These are phyloP conservation scores for Trichosanthes truncata DNA, from an alignment of 306 rosid genomes.

Conservation along the genomic window DNA sequence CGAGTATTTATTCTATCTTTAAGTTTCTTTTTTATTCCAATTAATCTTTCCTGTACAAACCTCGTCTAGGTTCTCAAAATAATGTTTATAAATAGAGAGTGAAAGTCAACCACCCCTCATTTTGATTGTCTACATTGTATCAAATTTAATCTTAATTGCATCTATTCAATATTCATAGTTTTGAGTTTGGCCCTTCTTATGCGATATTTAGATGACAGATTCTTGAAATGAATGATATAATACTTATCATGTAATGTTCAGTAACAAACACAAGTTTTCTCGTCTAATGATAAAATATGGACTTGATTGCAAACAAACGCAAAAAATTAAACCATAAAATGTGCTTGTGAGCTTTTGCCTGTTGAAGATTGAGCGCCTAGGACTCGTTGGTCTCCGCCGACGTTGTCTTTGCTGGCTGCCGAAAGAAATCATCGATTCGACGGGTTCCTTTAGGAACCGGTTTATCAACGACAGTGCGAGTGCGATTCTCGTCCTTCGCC, in stretches of 20 bases:
- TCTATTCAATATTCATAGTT: neutral
- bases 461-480: constrained; percentile 23
- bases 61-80: neutral
- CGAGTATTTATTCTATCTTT: constrained; percentile 3
- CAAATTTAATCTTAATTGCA: neutral
- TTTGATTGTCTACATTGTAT: neutral
- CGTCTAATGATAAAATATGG: neutral
- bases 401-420: constrained; percentile 17
- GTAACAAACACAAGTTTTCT: neutral
- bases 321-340: neutral
- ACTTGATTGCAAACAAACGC: neutral
- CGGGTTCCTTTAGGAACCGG: constrained; percentile 31
- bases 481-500: constrained; percentile 22
- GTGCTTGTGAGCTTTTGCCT: neutral
- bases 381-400: constrained; percentile 26
- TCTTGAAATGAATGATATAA: neutral
- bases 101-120: neutral
- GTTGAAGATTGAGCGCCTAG: constrained; percentile 13
- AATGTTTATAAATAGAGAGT: constrained; percentile 2
- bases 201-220: neutral
- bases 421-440: constrained; percentile 67
- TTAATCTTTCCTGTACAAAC: neutral
- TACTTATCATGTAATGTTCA: neutral
- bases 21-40: neutral
- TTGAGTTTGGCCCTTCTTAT: neutral